phyloP scores from a whole-genome alignment of 768 basidiomycete species.

The Mycena maculata region DNA sequence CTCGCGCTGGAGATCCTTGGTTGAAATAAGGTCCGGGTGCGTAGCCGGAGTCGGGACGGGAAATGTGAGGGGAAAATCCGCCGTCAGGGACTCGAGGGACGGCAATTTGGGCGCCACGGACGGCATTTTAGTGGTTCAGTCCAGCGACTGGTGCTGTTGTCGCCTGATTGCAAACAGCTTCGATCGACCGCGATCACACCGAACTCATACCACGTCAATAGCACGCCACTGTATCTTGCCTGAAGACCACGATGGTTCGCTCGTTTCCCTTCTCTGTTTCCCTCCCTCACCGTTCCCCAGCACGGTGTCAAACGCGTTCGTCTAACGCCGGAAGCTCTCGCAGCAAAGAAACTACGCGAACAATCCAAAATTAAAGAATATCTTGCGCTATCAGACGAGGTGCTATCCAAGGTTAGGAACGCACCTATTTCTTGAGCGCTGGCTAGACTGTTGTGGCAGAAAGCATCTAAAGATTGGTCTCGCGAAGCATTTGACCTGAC shows the following conservation, averaged over 20 bases:
- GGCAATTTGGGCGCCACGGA: conserved; percentile 66
- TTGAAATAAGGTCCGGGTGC: conserved; percentile 78
- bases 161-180: not conserved
- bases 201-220: not conserved
- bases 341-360: conserved; percentile 77
- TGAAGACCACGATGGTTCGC: conserved; percentile 42
- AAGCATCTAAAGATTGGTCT: conserved; percentile 74
- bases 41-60: conserved; percentile 87
- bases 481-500: conserved; percentile 83
- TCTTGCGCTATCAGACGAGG: conserved; percentile 68
- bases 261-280: not conserved
- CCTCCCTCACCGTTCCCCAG: conserved; percentile 49
- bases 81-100: conserved; percentile 59
- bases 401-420: conserved; percentile 70
- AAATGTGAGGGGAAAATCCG: conserved; percentile 84
- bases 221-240: conserved; percentile 7
- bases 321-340: conserved; percentile 69
- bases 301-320: conserved; percentile 76
- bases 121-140: conserved; percentile 57
- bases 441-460: conserved; percentile 58
- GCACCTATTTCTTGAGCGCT: conserved; percentile 24
- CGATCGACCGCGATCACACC: not conserved
- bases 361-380: conserved; percentile 82
- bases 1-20: conserved; percentile 86
- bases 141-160: not conserved